Evolutionary conservation across 306 rosid genomes (phyloP), one percentile per base, ranked within the genome.

Genomic region (Trichosanthes truncata): DNA sequence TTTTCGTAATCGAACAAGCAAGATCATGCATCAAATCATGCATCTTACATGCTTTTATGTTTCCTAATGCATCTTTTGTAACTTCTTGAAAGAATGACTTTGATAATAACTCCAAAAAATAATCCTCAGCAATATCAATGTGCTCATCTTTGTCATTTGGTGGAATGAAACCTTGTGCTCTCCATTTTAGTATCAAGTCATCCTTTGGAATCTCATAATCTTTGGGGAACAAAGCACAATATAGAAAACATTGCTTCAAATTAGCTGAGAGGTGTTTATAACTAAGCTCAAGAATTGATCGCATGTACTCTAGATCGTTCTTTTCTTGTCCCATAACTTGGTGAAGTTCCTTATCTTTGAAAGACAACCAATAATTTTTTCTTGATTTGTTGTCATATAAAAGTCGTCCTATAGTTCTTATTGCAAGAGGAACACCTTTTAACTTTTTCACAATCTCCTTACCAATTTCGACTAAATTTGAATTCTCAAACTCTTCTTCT

Each of bases 111-210:
- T 62, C 74, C 33, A 15, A 9, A 31, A 78, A 78, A 45, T 29
- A 78, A 45, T 45, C 61, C 0, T 78, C 56, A 9, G 75, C 75
- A 1, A 62, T 23, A 46, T 45, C 66, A 55, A 36, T 45, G 25
- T 65, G 23, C 49, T 84, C 38, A 13, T 25, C 38, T 25, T 21
- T 59, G 36, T 4, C 15, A 6, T 14, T 7, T 78, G 81, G 1
- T 31, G 17, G 55, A 74, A 78, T 3, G 12, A 78, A 46, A 10
- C 89, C 87, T 82, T 88, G 84, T 5, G 89, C 83, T 1, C 73
- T 49, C 88, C 89, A 88, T 36, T 8, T 62, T 33, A 8, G 1
- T 15, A 49, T 5, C 36, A 74, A 1, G 18, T 11, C 62, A 29
- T 61, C 33, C 43, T 74, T 74, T 48, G 1, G 3, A 62, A 78